phyloP scores from a whole-genome alignment of 768 basidiomycete species.

The Amanita jacksonii region DNA sequence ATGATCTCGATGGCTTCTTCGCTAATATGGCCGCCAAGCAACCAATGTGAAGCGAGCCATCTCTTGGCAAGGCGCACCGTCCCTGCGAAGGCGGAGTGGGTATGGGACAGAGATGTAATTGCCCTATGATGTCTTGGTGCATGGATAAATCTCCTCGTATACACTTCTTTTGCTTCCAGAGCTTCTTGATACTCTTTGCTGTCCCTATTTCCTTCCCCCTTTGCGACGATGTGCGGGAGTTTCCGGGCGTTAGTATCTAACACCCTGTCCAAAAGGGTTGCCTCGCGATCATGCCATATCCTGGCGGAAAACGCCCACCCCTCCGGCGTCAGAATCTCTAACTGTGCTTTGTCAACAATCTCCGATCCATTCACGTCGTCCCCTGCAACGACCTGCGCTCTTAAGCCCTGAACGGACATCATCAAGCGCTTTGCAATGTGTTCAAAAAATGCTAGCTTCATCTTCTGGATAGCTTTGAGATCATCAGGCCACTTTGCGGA shows the following conservation, averaged over 20 bases:
- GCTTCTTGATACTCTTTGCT: constrained; percentile 47
- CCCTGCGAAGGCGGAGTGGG: constrained; percentile 67
- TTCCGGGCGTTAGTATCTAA: constrained; percentile 35
- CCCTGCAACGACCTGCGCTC: constrained; percentile 50
- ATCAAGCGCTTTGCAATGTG: constrained; percentile 62
- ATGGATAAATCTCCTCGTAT: constrained; percentile 67
- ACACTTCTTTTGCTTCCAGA: constrained; percentile 44
- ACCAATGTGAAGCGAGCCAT: constrained; percentile 89
- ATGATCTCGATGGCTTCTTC: constrained; percentile 81
- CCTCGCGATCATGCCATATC: constrained; percentile 86
- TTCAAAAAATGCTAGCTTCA: constrained; percentile 90
- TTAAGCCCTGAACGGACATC: constrained; percentile 38
- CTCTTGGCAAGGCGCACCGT: constrained; percentile 86
- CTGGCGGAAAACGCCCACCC: constrained; percentile 84
- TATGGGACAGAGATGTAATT: constrained; percentile 70
- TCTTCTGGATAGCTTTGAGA: constrained; percentile 82
- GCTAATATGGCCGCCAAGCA: constrained; percentile 62
- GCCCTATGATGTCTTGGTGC: constrained; percentile 81
- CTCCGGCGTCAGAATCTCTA: constrained; percentile 71
- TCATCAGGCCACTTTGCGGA: constrained; percentile 95
- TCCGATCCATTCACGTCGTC: constrained; percentile 36
- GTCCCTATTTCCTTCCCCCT: constrained; percentile 24
- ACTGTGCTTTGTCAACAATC: constrained; percentile 55
- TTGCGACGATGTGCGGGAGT: constrained; percentile 28
- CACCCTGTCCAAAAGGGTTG: constrained; percentile 63